These are phyloP conservation scores for Raffaelea arxii DNA, from an alignment of 2,329 filamentous ascomycete species.

Conservation along the genomic window DNA sequence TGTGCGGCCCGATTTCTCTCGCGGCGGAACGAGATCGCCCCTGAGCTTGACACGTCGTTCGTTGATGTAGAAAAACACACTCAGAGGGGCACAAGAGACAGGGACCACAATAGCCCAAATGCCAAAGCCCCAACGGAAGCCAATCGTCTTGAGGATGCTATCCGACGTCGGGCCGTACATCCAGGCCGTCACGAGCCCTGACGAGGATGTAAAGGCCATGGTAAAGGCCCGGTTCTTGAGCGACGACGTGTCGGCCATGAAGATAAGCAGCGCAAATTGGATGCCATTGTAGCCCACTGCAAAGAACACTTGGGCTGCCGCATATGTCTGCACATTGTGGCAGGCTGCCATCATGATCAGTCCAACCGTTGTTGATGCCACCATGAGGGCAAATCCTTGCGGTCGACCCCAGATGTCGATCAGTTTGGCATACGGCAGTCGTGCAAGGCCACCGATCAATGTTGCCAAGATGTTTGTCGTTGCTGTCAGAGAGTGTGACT, in stretches of 20 bases:
- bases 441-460: conserved; percentile 46
- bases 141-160: conserved; percentile 36
- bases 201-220: conserved; percentile 51
- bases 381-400: conserved; percentile 46
- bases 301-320: conserved; percentile 57
- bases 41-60: conserved; percentile 40
- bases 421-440: conserved; percentile 55
- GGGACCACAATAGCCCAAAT: conserved; percentile 55
- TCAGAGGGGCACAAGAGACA: conserved; percentile 46
- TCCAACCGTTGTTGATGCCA: conserved; percentile 36
- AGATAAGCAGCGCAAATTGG: conserved; percentile 36
- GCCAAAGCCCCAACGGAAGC: conserved; percentile 60
- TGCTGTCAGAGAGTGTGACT: conserved; percentile 41
- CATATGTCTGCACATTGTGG: conserved; percentile 48
- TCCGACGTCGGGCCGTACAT: conserved; percentile 46
- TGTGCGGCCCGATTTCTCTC: conserved; percentile 31
- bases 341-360: conserved; percentile 58
- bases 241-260: conserved; percentile 57
- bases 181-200: conserved; percentile 56
- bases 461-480: conserved; percentile 42
- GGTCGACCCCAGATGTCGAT: conserved; percentile 57
- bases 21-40: too few species aligned
- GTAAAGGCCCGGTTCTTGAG: conserved; percentile 55
- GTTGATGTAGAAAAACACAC: conserved; percentile 45
- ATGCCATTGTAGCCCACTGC: conserved; percentile 37